Evolutionary conservation across 352 stramenopile species (phyloP).

Genomic region (Thraustochytrium sp.): DNA sequence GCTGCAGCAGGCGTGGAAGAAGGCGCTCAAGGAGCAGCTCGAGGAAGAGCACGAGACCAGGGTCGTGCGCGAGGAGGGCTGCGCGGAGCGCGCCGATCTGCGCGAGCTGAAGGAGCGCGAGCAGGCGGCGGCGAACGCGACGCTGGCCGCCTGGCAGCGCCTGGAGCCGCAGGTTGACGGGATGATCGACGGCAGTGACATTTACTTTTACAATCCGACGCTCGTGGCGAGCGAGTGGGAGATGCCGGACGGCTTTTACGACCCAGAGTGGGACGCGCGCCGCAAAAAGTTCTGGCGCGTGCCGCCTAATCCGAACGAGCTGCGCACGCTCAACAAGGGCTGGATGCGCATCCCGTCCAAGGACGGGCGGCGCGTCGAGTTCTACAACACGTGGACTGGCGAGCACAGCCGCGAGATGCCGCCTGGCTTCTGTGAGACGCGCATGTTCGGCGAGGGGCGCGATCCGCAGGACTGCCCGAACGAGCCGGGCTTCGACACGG

Average conservation of each 20-base stretch:
- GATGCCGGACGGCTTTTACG: neutral
- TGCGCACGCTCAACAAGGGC: neutral
- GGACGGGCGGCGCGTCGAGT: neutral
- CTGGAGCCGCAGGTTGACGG: neutral
- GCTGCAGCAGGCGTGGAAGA: constrained; percentile 17
- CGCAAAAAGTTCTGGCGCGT: neutral
- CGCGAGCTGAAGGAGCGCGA: neutral
- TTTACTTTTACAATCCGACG: constrained; percentile 11
- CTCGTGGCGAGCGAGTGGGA: constrained; percentile 12
- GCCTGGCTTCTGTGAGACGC: neutral
- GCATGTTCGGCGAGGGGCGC: neutral
- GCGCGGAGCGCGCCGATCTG: neutral
- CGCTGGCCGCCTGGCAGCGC: neutral
- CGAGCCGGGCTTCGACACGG: neutral
- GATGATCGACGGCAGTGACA: constrained; percentile 9
- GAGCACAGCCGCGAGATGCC: neutral
- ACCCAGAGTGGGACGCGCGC: neutral
- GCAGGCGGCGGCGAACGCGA: neutral
- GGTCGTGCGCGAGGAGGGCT: neutral
- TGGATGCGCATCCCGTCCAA: neutral
- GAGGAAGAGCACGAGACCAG: neutral
- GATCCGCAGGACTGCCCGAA: neutral
- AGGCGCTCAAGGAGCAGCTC: neutral
- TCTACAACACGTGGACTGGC: constrained; percentile 23
- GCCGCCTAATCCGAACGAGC: neutral